phyloP scores from a whole-genome alignment of 2,329 filamentous ascomycete genomes.

The Mycocentrospora acerina region DNA sequence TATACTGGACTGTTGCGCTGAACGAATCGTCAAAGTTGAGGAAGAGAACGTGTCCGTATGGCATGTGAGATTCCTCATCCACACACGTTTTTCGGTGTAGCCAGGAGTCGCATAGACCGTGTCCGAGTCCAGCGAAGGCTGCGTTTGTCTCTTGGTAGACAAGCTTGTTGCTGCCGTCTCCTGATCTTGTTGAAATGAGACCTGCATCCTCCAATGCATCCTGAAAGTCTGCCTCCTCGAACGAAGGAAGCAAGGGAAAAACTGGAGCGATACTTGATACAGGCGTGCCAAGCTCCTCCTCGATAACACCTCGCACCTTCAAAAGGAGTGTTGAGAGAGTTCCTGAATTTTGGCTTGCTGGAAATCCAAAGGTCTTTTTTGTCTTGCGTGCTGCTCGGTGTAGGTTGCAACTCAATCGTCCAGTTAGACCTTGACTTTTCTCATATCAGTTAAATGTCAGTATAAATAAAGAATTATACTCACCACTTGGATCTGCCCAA shows the following conservation, averaged over 20 bases:
- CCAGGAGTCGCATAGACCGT: slow-evolving; percentile 16
- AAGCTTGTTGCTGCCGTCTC: not conserved
- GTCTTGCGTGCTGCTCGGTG: slow-evolving; percentile 6
- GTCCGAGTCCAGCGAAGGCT: slow-evolving; percentile 19
- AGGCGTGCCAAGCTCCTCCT: slow-evolving; percentile 11
- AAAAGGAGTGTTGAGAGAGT: slow-evolving; percentile 19
- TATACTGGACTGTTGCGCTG: slow-evolving; percentile 17
- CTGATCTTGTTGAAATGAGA: slow-evolving; percentile 9
- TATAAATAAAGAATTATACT: not conserved
- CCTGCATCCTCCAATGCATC: slow-evolving; percentile 18
- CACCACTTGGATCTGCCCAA: slow-evolving; percentile 3
- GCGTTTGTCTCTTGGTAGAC: slow-evolving; percentile 20
- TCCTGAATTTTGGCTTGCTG: slow-evolving; percentile 14
- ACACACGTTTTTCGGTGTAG: slow-evolving; percentile 5
- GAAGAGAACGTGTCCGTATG: slow-evolving; percentile 21
- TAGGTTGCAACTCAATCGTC: slow-evolving; percentile 4
- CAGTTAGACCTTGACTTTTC: not conserved
- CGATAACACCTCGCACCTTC: slow-evolving; percentile 15
- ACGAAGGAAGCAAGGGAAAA: slow-evolving; percentile 13
- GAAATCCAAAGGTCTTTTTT: slow-evolving; percentile 12
- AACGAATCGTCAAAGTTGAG: slow-evolving; percentile 32
- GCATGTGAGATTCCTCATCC: slow-evolving; percentile 6
- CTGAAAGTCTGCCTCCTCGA: slow-evolving; percentile 15
- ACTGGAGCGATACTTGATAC: slow-evolving; percentile 18
- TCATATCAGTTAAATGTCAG: not conserved